Evolutionary conservation across 345 rosid species (phyloP).

Genomic region (Orychophragmus violaceus): DNA sequence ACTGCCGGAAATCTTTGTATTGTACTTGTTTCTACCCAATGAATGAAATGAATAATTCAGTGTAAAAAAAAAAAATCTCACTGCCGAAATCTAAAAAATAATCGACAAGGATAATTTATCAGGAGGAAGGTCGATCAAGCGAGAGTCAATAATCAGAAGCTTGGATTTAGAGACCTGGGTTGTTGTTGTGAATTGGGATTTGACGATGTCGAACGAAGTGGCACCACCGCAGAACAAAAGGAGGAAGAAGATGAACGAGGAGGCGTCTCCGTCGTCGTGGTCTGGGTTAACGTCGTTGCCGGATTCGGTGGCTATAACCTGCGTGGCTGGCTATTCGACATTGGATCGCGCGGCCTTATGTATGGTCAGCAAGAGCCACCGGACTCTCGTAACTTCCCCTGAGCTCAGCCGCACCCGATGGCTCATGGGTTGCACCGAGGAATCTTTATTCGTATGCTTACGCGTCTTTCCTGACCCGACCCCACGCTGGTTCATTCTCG

Average conservation of each 20-base stretch:
- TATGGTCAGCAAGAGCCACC: not conserved
- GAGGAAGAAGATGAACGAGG: not conserved
- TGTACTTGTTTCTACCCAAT: too few relatives aligned
- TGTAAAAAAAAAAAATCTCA: too few relatives aligned
- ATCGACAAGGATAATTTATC: too few relatives aligned
- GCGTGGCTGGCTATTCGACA: not conserved
- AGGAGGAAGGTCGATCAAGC: too few relatives aligned
- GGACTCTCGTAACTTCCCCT: not conserved
- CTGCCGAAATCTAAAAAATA: too few relatives aligned
- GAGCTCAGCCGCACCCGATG: not conserved
- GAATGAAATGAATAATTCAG: too few relatives aligned
- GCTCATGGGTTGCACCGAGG: not conserved
- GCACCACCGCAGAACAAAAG: not conserved
- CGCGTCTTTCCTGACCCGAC: not conserved
- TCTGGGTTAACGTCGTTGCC: not conserved
- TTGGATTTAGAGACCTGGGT: too few relatives aligned
- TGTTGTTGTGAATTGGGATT: too few relatives aligned
- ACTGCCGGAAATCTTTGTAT: too few relatives aligned
- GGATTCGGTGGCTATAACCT: not conserved
- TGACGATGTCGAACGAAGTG: not conserved
- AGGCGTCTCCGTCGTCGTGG: not conserved
- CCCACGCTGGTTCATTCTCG: not conserved
- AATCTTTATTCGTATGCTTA: not conserved
- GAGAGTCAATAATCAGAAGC: too few relatives aligned
- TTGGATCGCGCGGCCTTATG: not conserved